A percentile compares a stretch with the other conserved stretches of the same genome.
Evolutionary conservation across 2,329 filamentous ascomycete genomes (phyloP).

Genomic region (Apiospora saccharicola): DNA sequence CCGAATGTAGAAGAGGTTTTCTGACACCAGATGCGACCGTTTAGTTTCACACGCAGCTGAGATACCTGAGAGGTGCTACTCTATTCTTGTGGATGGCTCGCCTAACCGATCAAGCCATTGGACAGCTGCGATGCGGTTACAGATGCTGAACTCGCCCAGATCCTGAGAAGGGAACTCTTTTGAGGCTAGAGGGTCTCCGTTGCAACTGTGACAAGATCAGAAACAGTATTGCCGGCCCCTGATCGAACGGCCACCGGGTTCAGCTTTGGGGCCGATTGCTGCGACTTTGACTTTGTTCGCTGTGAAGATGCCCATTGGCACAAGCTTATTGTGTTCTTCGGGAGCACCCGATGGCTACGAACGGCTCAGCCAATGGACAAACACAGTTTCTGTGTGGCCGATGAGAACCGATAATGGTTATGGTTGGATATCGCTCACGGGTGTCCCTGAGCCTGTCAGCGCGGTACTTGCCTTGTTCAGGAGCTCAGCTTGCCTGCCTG

Average conservation of each 20-base stretch:
- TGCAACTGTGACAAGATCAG: conserved; percentile 6
- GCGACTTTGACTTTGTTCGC: background rate
- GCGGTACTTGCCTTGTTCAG: background rate
- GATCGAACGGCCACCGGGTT: background rate
- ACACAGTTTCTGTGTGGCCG: background rate
- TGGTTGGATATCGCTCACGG: background rate
- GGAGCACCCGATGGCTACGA: background rate
- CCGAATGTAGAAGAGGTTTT: background rate
- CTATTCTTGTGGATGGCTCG: conserved; percentile 17
- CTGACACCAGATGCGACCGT: conserved; percentile 14
- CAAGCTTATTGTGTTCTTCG: background rate
- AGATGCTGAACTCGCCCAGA: background rate
- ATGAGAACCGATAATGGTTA: background rate
- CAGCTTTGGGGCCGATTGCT: background rate
- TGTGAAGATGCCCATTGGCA: background rate
- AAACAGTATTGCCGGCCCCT: conserved; percentile 14
- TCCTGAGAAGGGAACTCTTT: background rate
- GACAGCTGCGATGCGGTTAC: background rate
- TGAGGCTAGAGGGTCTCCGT: background rate
- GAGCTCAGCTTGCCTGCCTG: background rate
- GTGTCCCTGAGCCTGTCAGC: background rate
- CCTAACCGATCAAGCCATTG: conserved; percentile 15
- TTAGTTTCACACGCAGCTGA: conserved; percentile 21
- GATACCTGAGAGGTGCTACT: conserved; percentile 12
- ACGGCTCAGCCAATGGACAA: background rate